phyloP scores from a whole-genome alignment of 805 yeast species.

The Candida michaelii region DNA sequence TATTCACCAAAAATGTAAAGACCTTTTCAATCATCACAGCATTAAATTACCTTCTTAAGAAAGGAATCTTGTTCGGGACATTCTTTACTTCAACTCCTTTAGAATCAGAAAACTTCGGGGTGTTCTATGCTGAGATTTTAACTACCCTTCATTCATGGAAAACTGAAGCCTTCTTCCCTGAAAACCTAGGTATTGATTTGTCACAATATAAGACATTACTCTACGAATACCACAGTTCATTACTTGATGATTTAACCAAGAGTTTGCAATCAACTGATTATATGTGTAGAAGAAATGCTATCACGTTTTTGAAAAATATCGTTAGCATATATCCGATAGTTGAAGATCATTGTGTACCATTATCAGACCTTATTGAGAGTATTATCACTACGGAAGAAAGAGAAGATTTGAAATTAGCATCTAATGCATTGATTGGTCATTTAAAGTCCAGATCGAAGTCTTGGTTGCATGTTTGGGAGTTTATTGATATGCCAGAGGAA shows the following conservation, averaged over 20 bases:
- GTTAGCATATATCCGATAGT: slow-evolving; percentile 65
- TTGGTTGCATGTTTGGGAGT: slow-evolving; percentile 58
- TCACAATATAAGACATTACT: slow-evolving; percentile 37
- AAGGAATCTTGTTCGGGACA: slow-evolving; percentile 52
- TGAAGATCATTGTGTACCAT: slow-evolving; percentile 59
- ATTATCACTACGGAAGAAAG: slow-evolving; percentile 58
- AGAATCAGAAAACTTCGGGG: slow-evolving; percentile 82
- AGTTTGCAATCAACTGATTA: slow-evolving; percentile 57
- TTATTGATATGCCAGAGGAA: slow-evolving; percentile 49
- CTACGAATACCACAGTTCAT: slow-evolving; percentile 54
- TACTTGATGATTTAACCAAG: slow-evolving; percentile 44
- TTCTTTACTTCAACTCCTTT: slow-evolving; percentile 67
- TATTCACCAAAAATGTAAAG: slow-evolving; percentile 39
- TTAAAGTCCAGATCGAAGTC: slow-evolving; percentile 52
- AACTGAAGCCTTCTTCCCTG: slow-evolving; percentile 27
- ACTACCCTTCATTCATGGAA: slow-evolving; percentile 47
- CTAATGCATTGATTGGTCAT: slow-evolving; percentile 69
- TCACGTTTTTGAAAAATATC: slow-evolving; percentile 69
- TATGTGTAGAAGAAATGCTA: slow-evolving; percentile 77
- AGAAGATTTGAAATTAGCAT: slow-evolving; percentile 78
- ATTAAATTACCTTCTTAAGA: slow-evolving; percentile 48
- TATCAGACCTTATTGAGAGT: slow-evolving; percentile 47
- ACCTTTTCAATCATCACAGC: slow-evolving; percentile 40
- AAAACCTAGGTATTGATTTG: slow-evolving; percentile 6
- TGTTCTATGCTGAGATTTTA: slow-evolving; percentile 59